phyloP scores from a whole-genome alignment of 176 grass and related monocot genomes.

The Poa pratensis region DNA sequence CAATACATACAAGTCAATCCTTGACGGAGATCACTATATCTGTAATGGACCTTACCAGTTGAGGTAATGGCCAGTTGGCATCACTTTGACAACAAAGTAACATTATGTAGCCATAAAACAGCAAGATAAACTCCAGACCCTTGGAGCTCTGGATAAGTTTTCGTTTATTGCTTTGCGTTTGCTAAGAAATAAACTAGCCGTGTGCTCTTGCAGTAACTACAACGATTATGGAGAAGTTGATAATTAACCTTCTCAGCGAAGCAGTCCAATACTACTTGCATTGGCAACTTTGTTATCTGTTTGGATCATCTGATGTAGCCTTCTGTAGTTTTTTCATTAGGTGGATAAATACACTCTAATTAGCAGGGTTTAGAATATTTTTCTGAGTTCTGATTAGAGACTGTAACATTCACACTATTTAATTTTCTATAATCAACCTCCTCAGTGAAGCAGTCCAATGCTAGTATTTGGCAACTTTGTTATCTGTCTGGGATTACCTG shows the following conservation, averaged over 20 bases:
- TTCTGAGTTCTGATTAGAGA: background rate
- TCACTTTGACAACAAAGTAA: background rate
- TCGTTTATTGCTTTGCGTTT: background rate
- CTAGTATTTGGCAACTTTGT: background rate
- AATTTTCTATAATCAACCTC: background rate
- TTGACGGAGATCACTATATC: background rate
- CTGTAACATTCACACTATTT: background rate
- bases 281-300: background rate
- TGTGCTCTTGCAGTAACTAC: conserved; percentile 10
- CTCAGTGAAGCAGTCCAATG: background rate
- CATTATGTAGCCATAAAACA: background rate
- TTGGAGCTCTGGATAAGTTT: background rate
- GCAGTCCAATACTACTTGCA: background rate
- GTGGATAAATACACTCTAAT: no score
- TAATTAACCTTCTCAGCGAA: background rate
- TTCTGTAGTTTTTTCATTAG: conserved; percentile 29
- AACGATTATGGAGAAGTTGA: background rate
- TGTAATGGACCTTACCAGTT: background rate
- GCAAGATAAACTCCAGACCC: background rate
- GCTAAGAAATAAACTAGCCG: background rate
- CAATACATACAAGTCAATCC: background rate
- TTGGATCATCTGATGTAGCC: background rate
- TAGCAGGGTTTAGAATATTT: background rate
- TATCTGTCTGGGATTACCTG: background rate
- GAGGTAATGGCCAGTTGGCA: background rate